A percentile compares a stretch with the other conserved stretches of the same genome.
Conservation (phyloP, 306 rosid species). For the Cicer arietinum region DNA sequence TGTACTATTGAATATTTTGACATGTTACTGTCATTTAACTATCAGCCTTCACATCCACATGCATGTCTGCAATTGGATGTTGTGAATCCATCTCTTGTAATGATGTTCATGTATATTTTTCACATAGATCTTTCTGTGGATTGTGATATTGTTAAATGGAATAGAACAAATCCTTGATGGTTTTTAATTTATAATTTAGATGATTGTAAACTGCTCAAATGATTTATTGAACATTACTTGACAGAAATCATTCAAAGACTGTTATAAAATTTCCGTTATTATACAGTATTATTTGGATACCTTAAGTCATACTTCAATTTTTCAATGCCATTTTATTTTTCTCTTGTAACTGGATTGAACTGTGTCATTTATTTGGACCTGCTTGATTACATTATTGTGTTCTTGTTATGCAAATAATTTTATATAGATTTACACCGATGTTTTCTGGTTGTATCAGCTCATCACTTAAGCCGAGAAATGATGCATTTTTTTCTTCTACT, state of each 20-base stretch:
- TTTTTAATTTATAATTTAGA: neutral
- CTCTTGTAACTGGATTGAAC: neutral
- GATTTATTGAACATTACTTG: slow-evolving; percentile 8
- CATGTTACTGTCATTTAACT: slow-evolving; percentile 21
- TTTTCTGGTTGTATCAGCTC: too few species aligned
- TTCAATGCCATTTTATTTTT: slow-evolving; percentile 5
- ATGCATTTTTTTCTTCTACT: neutral
- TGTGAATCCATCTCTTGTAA: neutral
- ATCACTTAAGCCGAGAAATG: neutral
- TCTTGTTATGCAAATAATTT: neutral
- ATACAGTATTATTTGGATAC: slow-evolving; percentile 5
- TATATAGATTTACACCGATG: too few species aligned
- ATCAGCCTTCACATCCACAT: neutral
- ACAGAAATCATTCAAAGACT: slow-evolving; percentile 5
- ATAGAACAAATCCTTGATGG: slow-evolving; percentile 1
- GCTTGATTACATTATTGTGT: neutral
- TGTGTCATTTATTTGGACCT: neutral
- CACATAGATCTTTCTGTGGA: neutral
- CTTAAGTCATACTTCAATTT: neutral
- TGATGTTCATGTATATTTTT: neutral
- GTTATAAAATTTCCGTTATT: neutral
- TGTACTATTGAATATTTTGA: neutral
- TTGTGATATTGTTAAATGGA: neutral
- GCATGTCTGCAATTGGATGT: neutral
- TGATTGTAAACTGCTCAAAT: neutral